A percentile compares a stretch with the other conserved stretches of the same genome.
Conservation (phyloP, 176 grass and related monocot species). For the Triticum monococcum region DNA sequence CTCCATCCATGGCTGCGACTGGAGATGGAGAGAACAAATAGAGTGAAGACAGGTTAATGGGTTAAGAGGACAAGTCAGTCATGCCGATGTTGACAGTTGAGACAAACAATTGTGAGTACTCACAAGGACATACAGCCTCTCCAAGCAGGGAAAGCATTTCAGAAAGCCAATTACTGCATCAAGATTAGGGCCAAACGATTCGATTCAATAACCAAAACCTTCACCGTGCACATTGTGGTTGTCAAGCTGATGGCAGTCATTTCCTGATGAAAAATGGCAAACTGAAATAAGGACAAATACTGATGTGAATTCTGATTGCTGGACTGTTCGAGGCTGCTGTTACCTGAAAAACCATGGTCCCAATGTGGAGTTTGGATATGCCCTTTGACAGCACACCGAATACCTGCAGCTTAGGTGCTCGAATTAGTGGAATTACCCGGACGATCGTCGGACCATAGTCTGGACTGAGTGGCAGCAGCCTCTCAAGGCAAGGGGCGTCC, state of each 20-base stretch:
- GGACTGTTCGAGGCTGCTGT: too few relatives aligned
- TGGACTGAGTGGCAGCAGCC: background rate
- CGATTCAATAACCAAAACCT: too few relatives aligned
- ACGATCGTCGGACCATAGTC: too few relatives aligned
- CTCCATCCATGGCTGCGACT: too few relatives aligned
- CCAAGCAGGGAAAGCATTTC: too few relatives aligned
- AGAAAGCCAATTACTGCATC: too few relatives aligned
- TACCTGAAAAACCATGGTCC: background rate
- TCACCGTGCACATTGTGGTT: background rate
- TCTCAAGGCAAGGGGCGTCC: background rate
- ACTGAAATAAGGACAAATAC: background rate
- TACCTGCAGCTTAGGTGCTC: background rate
- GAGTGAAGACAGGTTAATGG: too few relatives aligned
- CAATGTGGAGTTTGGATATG: constrained; percentile 6
- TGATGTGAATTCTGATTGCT: too few relatives aligned
- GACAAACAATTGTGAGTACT: background rate
- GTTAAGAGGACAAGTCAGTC: background rate
- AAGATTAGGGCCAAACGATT: too few relatives aligned
- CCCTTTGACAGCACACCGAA: background rate
- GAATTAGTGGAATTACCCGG: too few relatives aligned
- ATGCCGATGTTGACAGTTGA: background rate
- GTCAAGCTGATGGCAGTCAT: background rate
- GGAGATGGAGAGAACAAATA: background rate
- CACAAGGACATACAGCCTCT: background rate
- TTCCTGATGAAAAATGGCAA: background rate